Evolutionary conservation across 2,329 filamentous ascomycete genomes (phyloP).

Genomic region (Colletotrichum brevisporum): DNA sequence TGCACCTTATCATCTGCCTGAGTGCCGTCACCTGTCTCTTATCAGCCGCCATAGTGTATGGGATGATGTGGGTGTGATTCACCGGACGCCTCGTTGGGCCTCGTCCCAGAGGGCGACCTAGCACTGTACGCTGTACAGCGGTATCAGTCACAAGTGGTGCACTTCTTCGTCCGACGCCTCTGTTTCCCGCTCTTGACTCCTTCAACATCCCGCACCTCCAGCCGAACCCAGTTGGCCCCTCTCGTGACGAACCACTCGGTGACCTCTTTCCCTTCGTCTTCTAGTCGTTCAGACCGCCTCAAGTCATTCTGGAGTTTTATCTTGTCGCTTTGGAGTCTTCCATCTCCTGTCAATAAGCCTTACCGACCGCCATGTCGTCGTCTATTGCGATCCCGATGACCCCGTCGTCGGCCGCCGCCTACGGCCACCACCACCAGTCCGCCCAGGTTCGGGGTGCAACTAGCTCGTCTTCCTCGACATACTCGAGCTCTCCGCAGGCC

Average conservation of each 20-base stretch:
- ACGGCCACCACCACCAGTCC: conserved; percentile 50
- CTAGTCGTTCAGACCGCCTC: conserved; percentile 24
- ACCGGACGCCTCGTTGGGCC: conserved; percentile 38
- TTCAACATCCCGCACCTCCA: conserved; percentile 29
- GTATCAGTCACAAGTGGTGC: conserved; percentile 36
- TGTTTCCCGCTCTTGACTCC: conserved; percentile 27
- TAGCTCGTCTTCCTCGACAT: conserved; percentile 68
- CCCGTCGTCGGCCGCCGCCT: conserved; percentile 52
- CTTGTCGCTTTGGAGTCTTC: conserved; percentile 16
- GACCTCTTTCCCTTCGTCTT: conserved; percentile 12
- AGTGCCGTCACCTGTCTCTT: conserved; percentile 38
- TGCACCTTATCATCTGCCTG: conserved; percentile 14
- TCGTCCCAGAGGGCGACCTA: conserved; percentile 31
- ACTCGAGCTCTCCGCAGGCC: conserved; percentile 69
- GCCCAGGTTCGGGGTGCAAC: conserved; percentile 57
- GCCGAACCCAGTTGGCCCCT: conserved; percentile 31
- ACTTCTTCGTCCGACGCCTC: conserved; percentile 33
- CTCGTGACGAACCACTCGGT: conserved; percentile 27
- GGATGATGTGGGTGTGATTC: conserved; percentile 39
- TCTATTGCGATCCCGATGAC: conserved; percentile 77
- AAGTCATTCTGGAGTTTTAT: conserved; percentile 18
- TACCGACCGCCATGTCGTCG: conserved; percentile 68
- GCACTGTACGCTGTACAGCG: conserved; percentile 41
- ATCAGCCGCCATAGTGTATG: conserved; percentile 34
- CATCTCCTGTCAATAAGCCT: conserved; percentile 15